These are phyloP conservation scores for Rhizophagus clarus DNA, from an alignment of 192 early-diverging fungal species.

Conservation along the genomic window DNA sequence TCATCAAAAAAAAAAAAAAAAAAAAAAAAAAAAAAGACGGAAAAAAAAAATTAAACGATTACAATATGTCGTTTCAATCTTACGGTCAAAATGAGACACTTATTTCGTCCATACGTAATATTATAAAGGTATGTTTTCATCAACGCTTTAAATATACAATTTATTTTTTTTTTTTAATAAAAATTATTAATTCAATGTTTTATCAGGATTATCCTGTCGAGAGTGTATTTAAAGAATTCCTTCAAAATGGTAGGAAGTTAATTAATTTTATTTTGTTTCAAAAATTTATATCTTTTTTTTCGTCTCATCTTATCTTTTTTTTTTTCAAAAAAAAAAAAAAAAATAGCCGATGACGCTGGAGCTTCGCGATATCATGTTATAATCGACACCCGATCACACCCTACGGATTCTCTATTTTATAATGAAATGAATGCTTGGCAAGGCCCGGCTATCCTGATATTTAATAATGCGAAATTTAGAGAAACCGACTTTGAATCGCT, in stretches of 20 bases:
- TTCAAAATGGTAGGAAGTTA: slow-evolving; percentile 24
- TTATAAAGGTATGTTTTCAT: neutral
- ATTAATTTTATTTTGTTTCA: too few species aligned
- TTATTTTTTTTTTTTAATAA: too few species aligned
- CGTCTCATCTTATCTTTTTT: too few species aligned
- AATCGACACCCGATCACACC: slow-evolving; percentile 15
- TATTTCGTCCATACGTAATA: slow-evolving; percentile 17
- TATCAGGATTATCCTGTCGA: slow-evolving; percentile 27
- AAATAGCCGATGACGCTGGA: slow-evolving; percentile 30
- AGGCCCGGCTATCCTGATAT: slow-evolving; percentile 35
- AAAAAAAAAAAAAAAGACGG: too few species aligned
- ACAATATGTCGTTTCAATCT: too few species aligned
- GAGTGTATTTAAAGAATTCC: slow-evolving; percentile 30
- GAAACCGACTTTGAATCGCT: slow-evolving; percentile 25
- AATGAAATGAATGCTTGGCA: slow-evolving; percentile 34
- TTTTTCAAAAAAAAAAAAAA: too few species aligned
- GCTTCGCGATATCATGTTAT: slow-evolving; percentile 26
- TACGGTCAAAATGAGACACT: slow-evolving; percentile 17
- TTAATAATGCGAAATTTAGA: slow-evolving; percentile 32
- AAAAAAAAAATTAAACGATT: too few species aligned
- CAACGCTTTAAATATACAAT: too few species aligned
- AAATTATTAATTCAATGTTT: neutral
- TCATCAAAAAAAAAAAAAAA: too few species aligned
- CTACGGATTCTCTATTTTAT: neutral
- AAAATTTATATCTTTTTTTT: too few species aligned